A percentile compares a stretch with the other conserved stretches of the same genome.
phyloP scores from a whole-genome alignment of 2,329 filamentous ascomycete species.

The Colletotrichum kahawae region DNA sequence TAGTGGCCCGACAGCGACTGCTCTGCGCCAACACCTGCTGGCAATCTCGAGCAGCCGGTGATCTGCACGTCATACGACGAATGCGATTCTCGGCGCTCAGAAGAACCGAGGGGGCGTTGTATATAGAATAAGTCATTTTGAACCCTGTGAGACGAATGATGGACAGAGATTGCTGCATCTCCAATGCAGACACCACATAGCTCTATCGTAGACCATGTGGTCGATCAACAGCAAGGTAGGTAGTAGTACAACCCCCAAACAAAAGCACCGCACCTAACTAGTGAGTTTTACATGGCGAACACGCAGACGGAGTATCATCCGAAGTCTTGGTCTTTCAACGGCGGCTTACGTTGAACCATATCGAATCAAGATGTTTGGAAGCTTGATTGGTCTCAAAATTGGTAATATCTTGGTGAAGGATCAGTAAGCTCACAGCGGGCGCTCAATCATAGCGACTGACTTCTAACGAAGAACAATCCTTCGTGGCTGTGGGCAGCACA shows the following conservation, averaged over 20 bases:
- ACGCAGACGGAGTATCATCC: neutral
- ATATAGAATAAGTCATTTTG: neutral
- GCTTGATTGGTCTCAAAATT: neutral
- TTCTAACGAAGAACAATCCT: neutral
- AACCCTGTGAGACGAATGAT: neutral
- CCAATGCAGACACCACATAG: neutral
- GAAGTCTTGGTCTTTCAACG: neutral
- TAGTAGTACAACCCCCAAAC: neutral
- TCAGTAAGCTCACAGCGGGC: neutral
- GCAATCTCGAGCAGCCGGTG: neutral
- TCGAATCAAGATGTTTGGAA: neutral
- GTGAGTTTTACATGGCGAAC: neutral
- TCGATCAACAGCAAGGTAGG: neutral
- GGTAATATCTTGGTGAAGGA: neutral
- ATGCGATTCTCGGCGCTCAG: neutral
- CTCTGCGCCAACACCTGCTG: neutral
- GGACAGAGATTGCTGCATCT: accelerated
- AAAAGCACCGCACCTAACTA: neutral
- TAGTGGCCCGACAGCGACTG: neutral
- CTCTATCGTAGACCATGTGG: neutral
- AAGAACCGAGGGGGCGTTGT: neutral
- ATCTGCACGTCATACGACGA: neutral
- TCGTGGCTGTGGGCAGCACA: neutral
- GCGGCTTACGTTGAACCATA: neutral
- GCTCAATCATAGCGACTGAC: neutral